phyloP scores from a whole-genome alignment of 345 rosid genomes.

The Abelmoschus esculentus region DNA sequence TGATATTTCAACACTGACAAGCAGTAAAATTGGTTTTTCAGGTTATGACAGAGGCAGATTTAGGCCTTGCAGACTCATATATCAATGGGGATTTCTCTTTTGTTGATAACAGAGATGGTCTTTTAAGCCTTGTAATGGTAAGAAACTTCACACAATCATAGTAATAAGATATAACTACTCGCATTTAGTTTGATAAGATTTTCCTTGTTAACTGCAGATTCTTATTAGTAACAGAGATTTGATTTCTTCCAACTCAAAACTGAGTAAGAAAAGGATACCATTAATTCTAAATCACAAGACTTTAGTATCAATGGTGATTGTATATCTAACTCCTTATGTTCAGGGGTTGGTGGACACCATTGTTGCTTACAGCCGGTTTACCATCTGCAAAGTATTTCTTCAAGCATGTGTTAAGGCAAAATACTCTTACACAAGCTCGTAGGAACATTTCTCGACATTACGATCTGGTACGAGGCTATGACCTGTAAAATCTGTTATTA shows the following conservation, averaged over 20 bases:
- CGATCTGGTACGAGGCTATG: constrained; percentile 52
- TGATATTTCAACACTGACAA: background rate
- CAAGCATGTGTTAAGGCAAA: constrained; percentile 65
- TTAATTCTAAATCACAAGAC: background rate
- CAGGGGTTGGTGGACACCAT: constrained; percentile 99
- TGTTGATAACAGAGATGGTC: constrained; percentile 69
- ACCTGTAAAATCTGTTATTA: background rate
- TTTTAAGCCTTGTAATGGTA: constrained; percentile 66
- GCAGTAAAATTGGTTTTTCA: constrained; percentile 6
- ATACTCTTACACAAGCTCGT: constrained; percentile 85
- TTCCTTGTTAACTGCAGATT: constrained; percentile 9
- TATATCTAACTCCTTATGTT: background rate
- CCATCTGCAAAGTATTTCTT: constrained; percentile 73
- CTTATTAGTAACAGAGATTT: constrained; percentile 15
- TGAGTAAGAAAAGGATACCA: constrained; percentile 48
- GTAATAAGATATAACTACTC: background rate
- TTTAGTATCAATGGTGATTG: background rate
- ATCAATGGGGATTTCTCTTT: constrained; percentile 75
- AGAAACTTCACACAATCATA: constrained; percentile 4
- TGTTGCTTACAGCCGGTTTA: constrained; percentile 60
- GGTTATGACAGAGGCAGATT: constrained; percentile 89
- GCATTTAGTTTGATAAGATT: background rate
- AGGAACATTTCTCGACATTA: constrained; percentile 85
- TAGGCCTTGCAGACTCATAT: constrained; percentile 86
- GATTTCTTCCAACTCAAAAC: constrained; percentile 26